Evolutionary conservation across 345 rosid genomes (phyloP).

Genomic region (Crucihimalaya himalaica): DNA sequence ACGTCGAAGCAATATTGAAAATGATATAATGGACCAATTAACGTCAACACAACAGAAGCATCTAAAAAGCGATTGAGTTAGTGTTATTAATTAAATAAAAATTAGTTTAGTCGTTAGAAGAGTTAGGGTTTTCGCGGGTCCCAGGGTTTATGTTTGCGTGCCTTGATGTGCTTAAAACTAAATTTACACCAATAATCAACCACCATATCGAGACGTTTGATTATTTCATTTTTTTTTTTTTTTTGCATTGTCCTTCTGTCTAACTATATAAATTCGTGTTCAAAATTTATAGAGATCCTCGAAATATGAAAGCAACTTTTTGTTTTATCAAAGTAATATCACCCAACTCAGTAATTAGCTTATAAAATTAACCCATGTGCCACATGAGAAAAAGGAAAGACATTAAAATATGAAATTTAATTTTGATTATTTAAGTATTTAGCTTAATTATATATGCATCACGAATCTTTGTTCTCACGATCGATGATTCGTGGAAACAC

Average conservation of each 20-base stretch:
- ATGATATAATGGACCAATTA: not conserved
- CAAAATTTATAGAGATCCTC: not conserved
- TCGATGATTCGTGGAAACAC: not conserved
- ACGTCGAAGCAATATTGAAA: conserved; percentile 22
- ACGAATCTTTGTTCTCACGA: not conserved
- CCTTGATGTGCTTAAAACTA: conserved; percentile 40
- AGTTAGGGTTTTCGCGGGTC: conserved; percentile 39
- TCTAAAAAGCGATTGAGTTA: conserved; percentile 21
- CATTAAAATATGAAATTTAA: not conserved
- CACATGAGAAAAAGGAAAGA: not conserved
- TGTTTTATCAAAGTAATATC: no score
- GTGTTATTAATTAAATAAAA: conserved; percentile 16
- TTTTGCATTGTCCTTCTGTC: no score
- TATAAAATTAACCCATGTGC: not conserved
- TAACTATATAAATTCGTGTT: not conserved
- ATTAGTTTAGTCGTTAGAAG: conserved; percentile 35
- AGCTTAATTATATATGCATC: not conserved
- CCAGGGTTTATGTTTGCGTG: conserved; percentile 36
- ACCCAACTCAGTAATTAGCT: not conserved
- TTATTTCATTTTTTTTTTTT: not conserved
- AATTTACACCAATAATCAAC: conserved; percentile 41
- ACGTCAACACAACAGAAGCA: conserved; percentile 33
- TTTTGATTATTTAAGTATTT: not conserved
- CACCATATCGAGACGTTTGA: conserved; percentile 34
- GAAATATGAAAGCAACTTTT: not conserved